These are phyloP conservation scores for Helicostylum pulchrum DNA, from an alignment of 192 early-diverging fungal species.

Conservation along the genomic window DNA sequence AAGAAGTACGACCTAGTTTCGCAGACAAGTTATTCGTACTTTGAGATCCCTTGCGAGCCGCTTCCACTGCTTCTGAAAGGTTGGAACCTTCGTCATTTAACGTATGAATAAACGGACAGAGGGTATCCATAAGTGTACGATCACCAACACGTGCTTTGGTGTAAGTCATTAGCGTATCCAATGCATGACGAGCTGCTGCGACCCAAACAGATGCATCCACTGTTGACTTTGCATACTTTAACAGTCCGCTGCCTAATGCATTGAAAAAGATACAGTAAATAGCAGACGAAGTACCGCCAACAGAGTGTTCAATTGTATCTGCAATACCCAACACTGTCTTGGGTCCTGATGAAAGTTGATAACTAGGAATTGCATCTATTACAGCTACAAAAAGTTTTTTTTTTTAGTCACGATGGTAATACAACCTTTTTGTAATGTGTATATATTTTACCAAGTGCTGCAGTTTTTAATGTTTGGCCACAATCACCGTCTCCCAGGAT, in stretches of 20 bases:
- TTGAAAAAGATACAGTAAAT: constrained; percentile 77
- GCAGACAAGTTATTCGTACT: constrained; percentile 55
- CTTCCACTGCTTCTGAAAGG: constrained; percentile 45
- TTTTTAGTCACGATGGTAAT: background rate
- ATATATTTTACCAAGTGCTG: constrained; percentile 47
- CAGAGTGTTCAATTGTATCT: constrained; percentile 63
- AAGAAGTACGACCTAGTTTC: constrained; percentile 64
- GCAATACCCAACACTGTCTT: constrained; percentile 46
- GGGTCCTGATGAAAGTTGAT: constrained; percentile 13
- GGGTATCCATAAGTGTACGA: constrained; percentile 69
- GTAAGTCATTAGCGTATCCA: constrained; percentile 59
- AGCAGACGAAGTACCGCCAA: constrained; percentile 78
- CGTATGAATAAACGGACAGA: constrained; percentile 62
- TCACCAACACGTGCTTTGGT: constrained; percentile 70
- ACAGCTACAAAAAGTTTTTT: constrained; percentile 39
- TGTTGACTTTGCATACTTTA: constrained; percentile 7
- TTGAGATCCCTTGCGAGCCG: constrained; percentile 50
- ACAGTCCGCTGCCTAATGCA: constrained; percentile 53
- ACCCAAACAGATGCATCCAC: constrained; percentile 21
- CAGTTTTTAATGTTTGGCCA: constrained; percentile 65
- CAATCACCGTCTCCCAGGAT: constrained; percentile 85
- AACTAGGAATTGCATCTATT: constrained; percentile 35
- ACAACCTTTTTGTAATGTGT: background rate
- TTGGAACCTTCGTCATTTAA: constrained; percentile 34
- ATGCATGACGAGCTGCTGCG: constrained; percentile 51